Evolutionary conservation across 441 rosid species (phyloP), one percentile per base, ranked within the genome.

Genomic region (Lepidium campestre): DNA sequence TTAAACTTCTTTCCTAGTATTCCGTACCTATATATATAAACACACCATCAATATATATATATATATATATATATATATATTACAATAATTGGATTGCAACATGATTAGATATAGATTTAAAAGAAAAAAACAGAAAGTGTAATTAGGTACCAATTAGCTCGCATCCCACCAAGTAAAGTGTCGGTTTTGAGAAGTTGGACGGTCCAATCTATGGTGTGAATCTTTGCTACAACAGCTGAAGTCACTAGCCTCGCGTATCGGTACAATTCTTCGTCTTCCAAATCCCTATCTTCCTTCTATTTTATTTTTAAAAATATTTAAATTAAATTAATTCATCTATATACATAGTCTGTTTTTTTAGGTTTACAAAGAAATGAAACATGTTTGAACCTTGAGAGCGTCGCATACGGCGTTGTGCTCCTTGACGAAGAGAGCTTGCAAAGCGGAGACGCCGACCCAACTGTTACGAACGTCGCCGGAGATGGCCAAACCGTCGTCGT

Each of bases 141-240:
- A 8, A 23, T 14, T 64, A 22, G 2, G 23, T 75, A 85, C 96
- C 97, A 90, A 42, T 86, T 90, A 20, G 77, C 67, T 13, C 85
- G 78, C 97, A 90, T 90, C 20, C 78, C 93, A 10, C 85, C 89
- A n/a, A 46, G 67, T 40, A 90, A 66, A n/a, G 81, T 82, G 66
- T 86, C 87, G 2, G 87, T 90, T 75, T 86, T 90, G 19, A 87
- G 79, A 60, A 90, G 97, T 65, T 90, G 82, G 4, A 86, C 82
- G 2, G 89, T 90, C 97, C 97, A 90, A 50, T 90, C 97, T 32
- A 87, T 87, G 3, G 97, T 90, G 71, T 90, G 97, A 66, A 90
- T 73, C 77, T 90, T 90, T 8, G 97, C 97, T 55, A 87, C 85
- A 14, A 90, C 90, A 2, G 94, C 94, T 4, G 92, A 80, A 15